Evolutionary conservation across 306 rosid species (phyloP).

Genomic region (Pterocarpus macrocarpus): DNA sequence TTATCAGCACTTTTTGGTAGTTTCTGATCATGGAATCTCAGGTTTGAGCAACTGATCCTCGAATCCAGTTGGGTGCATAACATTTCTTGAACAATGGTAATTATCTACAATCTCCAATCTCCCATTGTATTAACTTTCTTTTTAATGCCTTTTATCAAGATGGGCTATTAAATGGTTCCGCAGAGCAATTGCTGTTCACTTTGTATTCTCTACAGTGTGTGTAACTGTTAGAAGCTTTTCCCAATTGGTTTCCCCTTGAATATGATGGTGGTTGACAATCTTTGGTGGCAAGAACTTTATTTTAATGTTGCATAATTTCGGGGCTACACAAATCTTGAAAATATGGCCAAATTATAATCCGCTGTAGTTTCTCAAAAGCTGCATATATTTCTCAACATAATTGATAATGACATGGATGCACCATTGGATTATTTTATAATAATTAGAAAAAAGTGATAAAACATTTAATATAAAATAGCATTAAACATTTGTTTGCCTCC

Average conservation of each 20-base stretch:
- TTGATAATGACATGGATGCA: constrained; percentile 14
- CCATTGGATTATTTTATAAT: not conserved
- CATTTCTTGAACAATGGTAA: constrained; percentile 65
- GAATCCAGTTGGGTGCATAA: constrained; percentile 47
- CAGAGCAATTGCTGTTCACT: not conserved
- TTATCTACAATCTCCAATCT: constrained; percentile 6
- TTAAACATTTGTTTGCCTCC: not conserved
- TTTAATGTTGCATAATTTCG: constrained; percentile 2
- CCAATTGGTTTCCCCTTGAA: not conserved
- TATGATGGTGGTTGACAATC: not conserved
- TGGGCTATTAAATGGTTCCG: constrained; percentile 5
- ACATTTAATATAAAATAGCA: constrained; percentile 16
- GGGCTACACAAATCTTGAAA: constrained; percentile 3
- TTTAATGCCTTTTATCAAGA: not conserved
- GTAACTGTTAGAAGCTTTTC: constrained; percentile 20
- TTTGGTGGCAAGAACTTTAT: constrained; percentile 19
- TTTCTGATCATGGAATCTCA: constrained; percentile 52
- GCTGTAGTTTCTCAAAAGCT: constrained; percentile 14
- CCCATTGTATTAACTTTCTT: constrained; percentile 32
- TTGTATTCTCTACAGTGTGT: constrained; percentile 10
- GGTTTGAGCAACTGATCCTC: constrained; percentile 60
- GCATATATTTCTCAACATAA: not conserved
- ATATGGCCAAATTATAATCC: not conserved
- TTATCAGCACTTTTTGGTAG: constrained; percentile 49
- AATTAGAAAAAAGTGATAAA: not conserved